Evolutionary conservation across 2,329 filamentous ascomycete species (phyloP).

Genomic region (Sclerotinia spermophila): DNA sequence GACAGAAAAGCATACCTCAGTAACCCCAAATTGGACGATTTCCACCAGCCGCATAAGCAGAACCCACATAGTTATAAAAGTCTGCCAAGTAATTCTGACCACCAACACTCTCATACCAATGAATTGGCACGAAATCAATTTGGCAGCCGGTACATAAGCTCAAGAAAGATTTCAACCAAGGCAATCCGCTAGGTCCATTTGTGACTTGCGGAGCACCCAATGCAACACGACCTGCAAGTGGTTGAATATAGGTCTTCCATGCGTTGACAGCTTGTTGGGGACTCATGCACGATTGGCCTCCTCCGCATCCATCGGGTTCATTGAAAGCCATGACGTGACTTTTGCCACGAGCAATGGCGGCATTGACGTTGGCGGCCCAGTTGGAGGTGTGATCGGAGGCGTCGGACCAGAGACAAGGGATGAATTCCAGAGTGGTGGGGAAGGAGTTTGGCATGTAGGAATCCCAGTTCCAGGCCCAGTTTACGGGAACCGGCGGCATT

Average conservation of each 20-base stretch:
- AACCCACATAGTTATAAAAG: background rate
- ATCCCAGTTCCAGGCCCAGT: constrained; percentile 67
- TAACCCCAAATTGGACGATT: constrained; percentile 1
- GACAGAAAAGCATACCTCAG: constrained; percentile 1
- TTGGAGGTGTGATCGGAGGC: constrained; percentile 17
- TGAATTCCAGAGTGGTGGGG: constrained; percentile 50
- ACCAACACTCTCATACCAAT: constrained; percentile 44
- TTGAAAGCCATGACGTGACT: constrained; percentile 64
- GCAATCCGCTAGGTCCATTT: constrained; percentile 40
- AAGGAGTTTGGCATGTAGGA: constrained; percentile 42
- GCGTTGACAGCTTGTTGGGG: constrained; percentile 39
- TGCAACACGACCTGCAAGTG: constrained; percentile 42
- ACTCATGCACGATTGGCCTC: constrained; percentile 50
- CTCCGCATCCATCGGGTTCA: constrained; percentile 56
- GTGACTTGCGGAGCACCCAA: constrained; percentile 48
- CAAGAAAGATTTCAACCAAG: constrained; percentile 45
- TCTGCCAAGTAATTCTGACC: constrained; percentile 44
- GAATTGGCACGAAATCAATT: constrained; percentile 45
- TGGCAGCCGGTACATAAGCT: constrained; percentile 41
- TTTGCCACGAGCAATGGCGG: constrained; percentile 42
- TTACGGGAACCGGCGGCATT: constrained; percentile 21
- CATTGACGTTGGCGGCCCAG: constrained; percentile 8
- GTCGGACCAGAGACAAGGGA: constrained; percentile 62
- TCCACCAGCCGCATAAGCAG: constrained; percentile 2
- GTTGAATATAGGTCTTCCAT: constrained; percentile 44